These are phyloP conservation scores for Phytophthora syringae DNA, from an alignment of 352 stramenopile species.

Conservation along the genomic window DNA sequence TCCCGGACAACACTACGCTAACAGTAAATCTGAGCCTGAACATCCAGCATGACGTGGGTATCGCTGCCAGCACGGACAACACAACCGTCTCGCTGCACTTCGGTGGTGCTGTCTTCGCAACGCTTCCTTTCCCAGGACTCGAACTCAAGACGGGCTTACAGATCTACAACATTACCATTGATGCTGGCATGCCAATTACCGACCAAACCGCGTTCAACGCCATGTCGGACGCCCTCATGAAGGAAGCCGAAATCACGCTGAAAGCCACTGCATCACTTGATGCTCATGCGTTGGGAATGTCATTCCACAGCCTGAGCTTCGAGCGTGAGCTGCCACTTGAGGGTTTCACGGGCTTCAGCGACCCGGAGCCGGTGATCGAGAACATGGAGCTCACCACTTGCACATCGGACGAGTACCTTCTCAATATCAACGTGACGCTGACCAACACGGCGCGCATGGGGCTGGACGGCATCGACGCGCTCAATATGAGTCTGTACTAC, in stretches of 20 bases:
- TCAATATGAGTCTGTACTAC: slow-evolving; percentile 80
- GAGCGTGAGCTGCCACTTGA: slow-evolving; percentile 52
- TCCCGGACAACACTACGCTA: slow-evolving; percentile 46
- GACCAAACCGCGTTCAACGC: slow-evolving; percentile 48
- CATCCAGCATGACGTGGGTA: slow-evolving; percentile 47
- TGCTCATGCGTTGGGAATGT: slow-evolving; percentile 48
- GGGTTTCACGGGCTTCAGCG: slow-evolving; percentile 55
- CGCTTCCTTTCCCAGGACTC: slow-evolving; percentile 51
- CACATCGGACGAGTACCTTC: slow-evolving; percentile 33
- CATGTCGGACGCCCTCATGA: slow-evolving; percentile 50
- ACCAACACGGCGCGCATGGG: slow-evolving; percentile 56
- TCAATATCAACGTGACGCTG: slow-evolving; percentile 64
- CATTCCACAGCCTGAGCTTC: slow-evolving; percentile 54
- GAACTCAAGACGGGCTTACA: slow-evolving; percentile 46
- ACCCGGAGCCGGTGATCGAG: slow-evolving; percentile 55
- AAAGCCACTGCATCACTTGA: slow-evolving; percentile 39
- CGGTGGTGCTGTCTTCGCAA: slow-evolving; percentile 45
- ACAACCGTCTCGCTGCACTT: slow-evolving; percentile 52
- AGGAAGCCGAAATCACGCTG: slow-evolving; percentile 44
- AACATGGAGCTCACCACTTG: slow-evolving; percentile 53
- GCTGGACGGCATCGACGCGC: slow-evolving; percentile 55
- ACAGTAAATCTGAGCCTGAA: slow-evolving; percentile 59
- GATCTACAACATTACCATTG: slow-evolving; percentile 58
- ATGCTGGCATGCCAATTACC: slow-evolving; percentile 41
- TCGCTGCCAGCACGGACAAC: slow-evolving; percentile 49